phyloP scores from a whole-genome alignment of 768 basidiomycete species.

The Saitozyma podzolica region DNA sequence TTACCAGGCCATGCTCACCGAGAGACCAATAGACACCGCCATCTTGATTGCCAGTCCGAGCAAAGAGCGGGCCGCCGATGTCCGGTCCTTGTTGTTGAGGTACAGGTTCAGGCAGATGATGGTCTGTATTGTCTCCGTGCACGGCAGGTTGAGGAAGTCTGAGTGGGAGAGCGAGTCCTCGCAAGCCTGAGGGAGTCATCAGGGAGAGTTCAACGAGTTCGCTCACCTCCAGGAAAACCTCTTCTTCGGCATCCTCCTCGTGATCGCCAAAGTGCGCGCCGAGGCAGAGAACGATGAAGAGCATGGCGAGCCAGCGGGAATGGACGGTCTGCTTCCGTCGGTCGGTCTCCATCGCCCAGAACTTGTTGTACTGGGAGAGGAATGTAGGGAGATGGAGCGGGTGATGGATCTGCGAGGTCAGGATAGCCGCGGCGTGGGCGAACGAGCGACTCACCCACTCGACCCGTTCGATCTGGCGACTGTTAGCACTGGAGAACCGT shows the following conservation, averaged over 20 bases:
- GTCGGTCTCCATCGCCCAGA: conserved; percentile 10
- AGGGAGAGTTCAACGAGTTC: conserved; percentile 5
- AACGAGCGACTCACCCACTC: conserved; percentile 2
- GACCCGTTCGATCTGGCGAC: conserved; percentile 1
- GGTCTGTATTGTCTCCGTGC: conserved; percentile 21
- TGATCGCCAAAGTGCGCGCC: conserved; percentile 22
- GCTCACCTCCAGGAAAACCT: conserved; percentile 1
- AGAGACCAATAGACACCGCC: conserved; percentile 16
- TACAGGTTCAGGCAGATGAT: conserved; percentile 24
- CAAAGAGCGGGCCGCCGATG: conserved; percentile 12
- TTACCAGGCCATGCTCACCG: conserved; percentile 4
- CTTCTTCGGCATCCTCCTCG: not conserved
- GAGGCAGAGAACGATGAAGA: conserved; percentile 17
- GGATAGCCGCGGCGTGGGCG: not conserved
- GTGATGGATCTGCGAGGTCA: conserved; percentile 18
- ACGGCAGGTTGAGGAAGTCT: conserved; percentile 18
- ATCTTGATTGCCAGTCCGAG: conserved; percentile 22
- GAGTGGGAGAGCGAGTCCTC: conserved; percentile 19
- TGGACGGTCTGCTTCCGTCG: conserved; percentile 14
- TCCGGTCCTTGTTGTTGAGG: conserved; percentile 22
- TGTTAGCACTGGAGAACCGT: not conserved
- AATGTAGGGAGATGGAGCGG: conserved; percentile 22
- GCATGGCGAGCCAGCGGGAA: conserved; percentile 18
- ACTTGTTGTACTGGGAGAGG: conserved; percentile 20
- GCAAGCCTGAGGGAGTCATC: conserved; percentile 11